Percentiles rank a stretch among this genome's conserved stretches.
These are phyloP conservation scores for Colletotrichum sp. DNA, from an alignment of 2,329 filamentous ascomycete species.

Conservation along the genomic window DNA sequence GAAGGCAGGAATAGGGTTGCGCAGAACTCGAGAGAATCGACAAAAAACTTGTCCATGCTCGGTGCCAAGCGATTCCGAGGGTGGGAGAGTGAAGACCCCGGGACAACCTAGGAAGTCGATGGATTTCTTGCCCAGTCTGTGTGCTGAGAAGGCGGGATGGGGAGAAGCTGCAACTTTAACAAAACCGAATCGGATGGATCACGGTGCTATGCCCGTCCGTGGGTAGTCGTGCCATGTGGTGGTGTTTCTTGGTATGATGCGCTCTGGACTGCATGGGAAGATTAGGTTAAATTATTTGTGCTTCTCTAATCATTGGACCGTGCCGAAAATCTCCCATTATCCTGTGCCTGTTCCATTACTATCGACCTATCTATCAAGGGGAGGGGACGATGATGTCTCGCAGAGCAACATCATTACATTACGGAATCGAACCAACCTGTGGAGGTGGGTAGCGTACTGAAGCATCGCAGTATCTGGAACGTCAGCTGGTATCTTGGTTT, in stretches of 20 bases:
- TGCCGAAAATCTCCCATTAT: not conserved
- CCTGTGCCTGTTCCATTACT: not conserved
- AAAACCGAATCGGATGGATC: not conserved
- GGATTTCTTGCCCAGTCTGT: not conserved
- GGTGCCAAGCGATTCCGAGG: not conserved
- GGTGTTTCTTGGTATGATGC: not conserved
- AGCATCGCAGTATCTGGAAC: not conserved
- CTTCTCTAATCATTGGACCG: not conserved
- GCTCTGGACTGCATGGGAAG: not conserved
- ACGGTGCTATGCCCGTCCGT: not conserved
- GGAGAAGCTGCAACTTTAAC: not conserved
- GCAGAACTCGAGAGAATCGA: not conserved
- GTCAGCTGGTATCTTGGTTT: slow-evolving; percentile 6
- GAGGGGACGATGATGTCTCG: not conserved
- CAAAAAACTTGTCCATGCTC: not conserved
- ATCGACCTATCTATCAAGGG: not conserved
- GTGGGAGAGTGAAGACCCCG: not conserved
- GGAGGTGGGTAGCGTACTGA: not conserved
- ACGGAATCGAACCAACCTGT: not conserved
- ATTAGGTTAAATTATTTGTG: not conserved
- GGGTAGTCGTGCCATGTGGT: not conserved
- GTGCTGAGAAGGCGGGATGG: not conserved
- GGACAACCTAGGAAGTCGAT: not conserved
- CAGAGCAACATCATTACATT: not conserved
- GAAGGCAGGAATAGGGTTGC: not conserved